Percentiles rank a stretch among this genome's conserved stretches.
These are phyloP conservation scores for Spongispora temasekensis DNA, from an alignment of 1,284 basidiomycete genomes.

Conservation along the genomic window DNA sequence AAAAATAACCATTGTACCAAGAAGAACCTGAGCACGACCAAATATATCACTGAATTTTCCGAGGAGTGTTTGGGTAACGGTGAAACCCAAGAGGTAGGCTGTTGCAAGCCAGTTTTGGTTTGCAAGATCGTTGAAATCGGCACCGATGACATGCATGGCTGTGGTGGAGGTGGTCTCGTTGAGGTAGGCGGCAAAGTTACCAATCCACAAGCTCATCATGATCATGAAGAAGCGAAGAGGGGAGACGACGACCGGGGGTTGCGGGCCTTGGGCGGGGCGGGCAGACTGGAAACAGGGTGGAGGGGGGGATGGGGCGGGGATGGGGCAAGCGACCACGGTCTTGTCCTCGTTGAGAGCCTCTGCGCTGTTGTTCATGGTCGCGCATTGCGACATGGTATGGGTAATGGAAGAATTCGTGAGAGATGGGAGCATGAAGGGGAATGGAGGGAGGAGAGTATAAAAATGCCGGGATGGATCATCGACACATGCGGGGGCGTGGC, in stretches of 20 bases:
- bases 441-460: constrained; percentile 26
- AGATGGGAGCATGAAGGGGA: constrained; percentile 4
- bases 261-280: constrained; percentile 10
- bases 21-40: constrained; percentile 36
- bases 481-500: constrained; percentile 9
- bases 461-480: constrained; percentile 16
- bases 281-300: too few species aligned
- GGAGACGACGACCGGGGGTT: constrained; percentile 30
- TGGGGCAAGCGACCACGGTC: constrained; percentile 8
- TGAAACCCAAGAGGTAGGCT: constrained; percentile 36
- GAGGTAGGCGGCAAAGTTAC: constrained; percentile 39
- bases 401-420: constrained; percentile 33
- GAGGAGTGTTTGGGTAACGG: constrained; percentile 38
- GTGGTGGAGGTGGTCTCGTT: constrained; percentile 39
- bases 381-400: constrained; percentile 33
- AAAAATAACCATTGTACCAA: constrained; percentile 38
- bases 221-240: constrained; percentile 35
- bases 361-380: constrained; percentile 33
- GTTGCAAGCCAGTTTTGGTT: constrained; percentile 38
- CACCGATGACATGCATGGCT: constrained; percentile 38
- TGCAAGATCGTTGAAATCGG: constrained; percentile 30
- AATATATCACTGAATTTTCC: constrained; percentile 38
- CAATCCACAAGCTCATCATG: constrained; percentile 36
- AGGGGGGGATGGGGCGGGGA: constrained; percentile 5
- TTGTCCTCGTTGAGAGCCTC: constrained; percentile 29